Base-by-base conservation (phyloP, 2,329 filamentous ascomycete species). In the Exutisphaerella laricina region DNA sequence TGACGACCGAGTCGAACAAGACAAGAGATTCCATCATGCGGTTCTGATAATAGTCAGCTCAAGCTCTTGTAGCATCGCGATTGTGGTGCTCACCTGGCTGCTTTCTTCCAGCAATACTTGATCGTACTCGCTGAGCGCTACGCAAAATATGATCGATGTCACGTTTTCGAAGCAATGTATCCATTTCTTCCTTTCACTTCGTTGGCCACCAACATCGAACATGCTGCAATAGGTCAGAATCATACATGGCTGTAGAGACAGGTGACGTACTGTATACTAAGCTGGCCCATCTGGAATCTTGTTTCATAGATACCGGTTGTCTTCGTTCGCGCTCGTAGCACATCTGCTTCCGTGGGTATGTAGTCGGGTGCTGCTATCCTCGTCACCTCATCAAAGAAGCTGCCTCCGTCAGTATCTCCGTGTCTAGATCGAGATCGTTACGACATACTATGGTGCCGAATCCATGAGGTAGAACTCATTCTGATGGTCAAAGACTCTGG, bases 131-230 rank as follows among this genome's bases (percentile, higher is more conserved):
- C 89, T 97, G 57, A 98, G 71, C 12, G 92, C 92, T 49, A 98
- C 92, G 62, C 92, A 98, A 69, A 98, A 98, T 56, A 98, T 98
- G 66, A 98, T 98, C 3, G 92, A 97, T 31, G 92, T 98, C 59
- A 98, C 92, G 59, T 97, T 97, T 67, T 98, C 92, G 66, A 98
- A 98, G 71, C 92, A 98, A 70, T 98, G 92, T 63, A 98, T 98
- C 92, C 92, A 98, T 72, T 98, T 98, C 74, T 98, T 98, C 50
- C 92, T 80, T 69, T 98, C 92, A 66, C 90, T 97, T 63, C 92
- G 77, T 69, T 98, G 92, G 17, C 92, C 92, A 50, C 92, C 92
- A 4, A 98, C 92, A 66, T 98, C 92, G 63, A 98, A 98, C 92
- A 98, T 98, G 71, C 90, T 97, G 62, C 4, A 33, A 13, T 14